These are phyloP conservation scores for Penicillium samsonianum DNA, from an alignment of 495 filamentous ascomycete genomes.

Conservation along the genomic window DNA sequence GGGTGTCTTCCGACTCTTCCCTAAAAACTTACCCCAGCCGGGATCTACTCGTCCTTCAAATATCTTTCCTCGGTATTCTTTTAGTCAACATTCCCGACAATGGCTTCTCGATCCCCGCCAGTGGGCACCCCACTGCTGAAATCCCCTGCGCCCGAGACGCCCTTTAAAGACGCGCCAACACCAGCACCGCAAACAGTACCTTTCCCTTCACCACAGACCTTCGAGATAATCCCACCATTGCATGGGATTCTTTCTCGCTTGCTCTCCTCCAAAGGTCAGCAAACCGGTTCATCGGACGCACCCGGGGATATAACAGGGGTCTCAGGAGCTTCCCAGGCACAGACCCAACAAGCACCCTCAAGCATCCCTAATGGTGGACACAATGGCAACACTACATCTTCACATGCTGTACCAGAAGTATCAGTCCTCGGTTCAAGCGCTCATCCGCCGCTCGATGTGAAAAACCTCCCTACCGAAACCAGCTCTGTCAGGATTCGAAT, in stretches of 20 bases:
- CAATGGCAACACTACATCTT: constrained; percentile 20
- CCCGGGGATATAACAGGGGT: constrained; percentile 28
- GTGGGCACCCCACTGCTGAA: constrained; percentile 42
- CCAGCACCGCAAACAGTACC: constrained; percentile 49
- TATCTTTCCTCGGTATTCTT: constrained; percentile 20
- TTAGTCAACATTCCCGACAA: constrained; percentile 22
- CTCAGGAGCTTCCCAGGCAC: constrained; percentile 27
- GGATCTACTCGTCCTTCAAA: constrained; percentile 16
- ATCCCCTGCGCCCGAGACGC: constrained; percentile 45
- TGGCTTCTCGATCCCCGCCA: constrained; percentile 44
- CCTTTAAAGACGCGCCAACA: constrained; percentile 40
- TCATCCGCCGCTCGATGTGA: constrained; percentile 61
- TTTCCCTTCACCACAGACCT: constrained; percentile 59
- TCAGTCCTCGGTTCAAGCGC: constrained; percentile 33
- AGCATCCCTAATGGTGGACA: constrained; percentile 20
- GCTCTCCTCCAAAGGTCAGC: constrained; percentile 40
- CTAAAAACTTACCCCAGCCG: constrained; percentile 38
- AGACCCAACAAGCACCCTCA: constrained; percentile 33
- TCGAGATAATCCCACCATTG: constrained; percentile 84
- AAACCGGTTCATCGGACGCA: constrained; percentile 21
- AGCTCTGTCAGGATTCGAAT: constrained; percentile 77
- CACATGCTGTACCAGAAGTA: constrained; percentile 31
- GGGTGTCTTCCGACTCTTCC: constrained; percentile 41
- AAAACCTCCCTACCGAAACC: constrained; percentile 74
- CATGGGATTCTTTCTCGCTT: constrained; percentile 75